Percentiles rank a stretch among this genome's conserved stretches.
phyloP scores from a whole-genome alignment of 495 filamentous ascomycete genomes.

The Penicillium herquei region DNA sequence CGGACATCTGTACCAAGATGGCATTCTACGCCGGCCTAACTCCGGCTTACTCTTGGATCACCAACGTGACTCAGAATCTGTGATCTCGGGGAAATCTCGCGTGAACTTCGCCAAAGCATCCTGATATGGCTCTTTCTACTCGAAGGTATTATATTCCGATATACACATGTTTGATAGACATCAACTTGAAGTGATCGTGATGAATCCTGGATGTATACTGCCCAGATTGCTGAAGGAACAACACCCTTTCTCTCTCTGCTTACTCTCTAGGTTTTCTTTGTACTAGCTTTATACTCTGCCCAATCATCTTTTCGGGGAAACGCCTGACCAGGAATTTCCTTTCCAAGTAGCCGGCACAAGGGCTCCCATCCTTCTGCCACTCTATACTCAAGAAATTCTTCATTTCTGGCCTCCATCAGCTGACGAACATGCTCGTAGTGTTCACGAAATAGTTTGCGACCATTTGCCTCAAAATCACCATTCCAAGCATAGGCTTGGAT shows the following conservation, averaged over 20 bases:
- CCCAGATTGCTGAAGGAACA: no score
- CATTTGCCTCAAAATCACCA: not conserved
- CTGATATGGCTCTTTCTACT: no score
- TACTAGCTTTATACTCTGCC: not conserved
- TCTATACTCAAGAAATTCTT: not conserved
- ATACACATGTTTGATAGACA: no score
- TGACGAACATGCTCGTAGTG: constrained; percentile 1
- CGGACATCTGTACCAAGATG: not conserved
- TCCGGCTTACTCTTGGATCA: not conserved
- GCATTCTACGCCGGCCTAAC: not conserved
- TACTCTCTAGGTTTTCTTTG: not conserved
- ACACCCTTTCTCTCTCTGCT: no score
- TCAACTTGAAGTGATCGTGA: no score
- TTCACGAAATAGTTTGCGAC: not conserved
- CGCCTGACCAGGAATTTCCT: not conserved
- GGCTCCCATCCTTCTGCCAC: not conserved
- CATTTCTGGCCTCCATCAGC: not conserved
- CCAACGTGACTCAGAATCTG: not conserved
- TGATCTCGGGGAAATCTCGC: no score
- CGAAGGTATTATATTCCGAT: no score
- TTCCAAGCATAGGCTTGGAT: not conserved
- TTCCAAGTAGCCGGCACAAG: not conserved
- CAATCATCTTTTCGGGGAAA: constrained; percentile 1
- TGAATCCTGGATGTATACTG: no score
- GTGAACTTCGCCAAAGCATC: no score